A percentile compares a stretch with the other conserved stretches of the same genome.
These are phyloP conservation scores for Pestalotiopsis sp. DNA, from an alignment of 2,329 filamentous ascomycete genomes.

Conservation along the genomic window DNA sequence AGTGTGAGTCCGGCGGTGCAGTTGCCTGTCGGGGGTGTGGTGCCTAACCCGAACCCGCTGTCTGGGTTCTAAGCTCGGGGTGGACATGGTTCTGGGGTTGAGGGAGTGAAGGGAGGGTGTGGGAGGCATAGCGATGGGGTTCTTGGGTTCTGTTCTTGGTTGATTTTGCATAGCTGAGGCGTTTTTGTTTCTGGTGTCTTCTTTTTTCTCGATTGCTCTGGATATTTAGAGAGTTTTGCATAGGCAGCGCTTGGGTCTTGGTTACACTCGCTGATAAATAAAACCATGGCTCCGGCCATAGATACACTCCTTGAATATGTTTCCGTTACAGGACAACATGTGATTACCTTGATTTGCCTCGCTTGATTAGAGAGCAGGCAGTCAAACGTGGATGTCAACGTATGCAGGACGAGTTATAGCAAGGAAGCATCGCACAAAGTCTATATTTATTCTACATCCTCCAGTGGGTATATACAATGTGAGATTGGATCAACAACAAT, in stretches of 20 bases:
- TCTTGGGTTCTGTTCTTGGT: background rate
- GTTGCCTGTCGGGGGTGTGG: slow-evolving; percentile 34
- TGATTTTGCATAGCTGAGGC: background rate
- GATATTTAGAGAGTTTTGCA: background rate
- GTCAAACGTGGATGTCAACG: background rate
- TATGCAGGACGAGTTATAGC: background rate
- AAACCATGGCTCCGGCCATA: background rate
- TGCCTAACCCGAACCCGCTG: slow-evolving; percentile 6
- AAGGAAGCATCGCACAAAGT: background rate
- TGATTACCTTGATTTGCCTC: too few relatives aligned
- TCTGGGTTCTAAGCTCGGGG: background rate
- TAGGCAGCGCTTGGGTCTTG: too few relatives aligned
- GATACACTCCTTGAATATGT: background rate
- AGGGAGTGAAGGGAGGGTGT: background rate
- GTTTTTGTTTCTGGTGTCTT: background rate
- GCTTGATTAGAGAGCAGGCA: too few relatives aligned
- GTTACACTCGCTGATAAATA: background rate
- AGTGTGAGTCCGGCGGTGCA: slow-evolving; percentile 35
- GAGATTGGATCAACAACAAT: background rate
- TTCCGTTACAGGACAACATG: background rate
- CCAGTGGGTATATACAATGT: background rate
- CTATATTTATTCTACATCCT: background rate
- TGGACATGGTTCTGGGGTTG: background rate
- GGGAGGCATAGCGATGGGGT: background rate
- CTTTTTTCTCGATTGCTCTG: background rate